These are phyloP conservation scores for Leptographium radiaticola DNA, from an alignment of 2,329 filamentous ascomycete species.

Conservation along the genomic window DNA sequence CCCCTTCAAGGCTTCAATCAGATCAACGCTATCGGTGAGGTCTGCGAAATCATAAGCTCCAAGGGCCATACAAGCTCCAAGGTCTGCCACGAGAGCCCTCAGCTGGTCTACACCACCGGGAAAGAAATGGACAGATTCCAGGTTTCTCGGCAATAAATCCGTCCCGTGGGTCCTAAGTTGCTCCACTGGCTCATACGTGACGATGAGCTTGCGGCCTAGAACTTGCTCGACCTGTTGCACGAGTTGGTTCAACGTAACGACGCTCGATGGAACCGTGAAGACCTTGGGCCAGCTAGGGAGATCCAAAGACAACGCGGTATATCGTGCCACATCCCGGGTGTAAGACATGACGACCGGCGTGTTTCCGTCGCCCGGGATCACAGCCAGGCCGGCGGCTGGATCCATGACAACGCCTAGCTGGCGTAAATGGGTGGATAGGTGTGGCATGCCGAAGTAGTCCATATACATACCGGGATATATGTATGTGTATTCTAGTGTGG, in stretches of 20 bases:
- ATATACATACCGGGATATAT: constrained; percentile 24
- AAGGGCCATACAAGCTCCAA: too few species aligned
- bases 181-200: too few species aligned
- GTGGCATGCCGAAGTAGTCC: constrained; percentile 22
- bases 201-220: too few species aligned
- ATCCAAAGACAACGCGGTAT: not conserved
- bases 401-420: constrained; percentile 19
- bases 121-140: too few species aligned
- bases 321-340: not conserved
- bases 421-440: constrained; percentile 14
- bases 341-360: not conserved
- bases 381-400: constrained; percentile 13
- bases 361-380: constrained; percentile 17
- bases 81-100: too few species aligned
- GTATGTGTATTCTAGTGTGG: constrained; percentile 19
- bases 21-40: too few species aligned
- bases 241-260: not conserved
- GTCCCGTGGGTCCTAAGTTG: too few species aligned
- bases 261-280: not conserved
- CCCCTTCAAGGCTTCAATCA: too few species aligned
- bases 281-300: not conserved
- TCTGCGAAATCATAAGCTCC: too few species aligned
- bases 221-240: not conserved
- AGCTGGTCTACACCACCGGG: too few species aligned
- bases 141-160: too few species aligned